These are phyloP conservation scores for Rhizophora mangle DNA, from an alignment of 345 rosid genomes.

Conservation along the genomic window DNA sequence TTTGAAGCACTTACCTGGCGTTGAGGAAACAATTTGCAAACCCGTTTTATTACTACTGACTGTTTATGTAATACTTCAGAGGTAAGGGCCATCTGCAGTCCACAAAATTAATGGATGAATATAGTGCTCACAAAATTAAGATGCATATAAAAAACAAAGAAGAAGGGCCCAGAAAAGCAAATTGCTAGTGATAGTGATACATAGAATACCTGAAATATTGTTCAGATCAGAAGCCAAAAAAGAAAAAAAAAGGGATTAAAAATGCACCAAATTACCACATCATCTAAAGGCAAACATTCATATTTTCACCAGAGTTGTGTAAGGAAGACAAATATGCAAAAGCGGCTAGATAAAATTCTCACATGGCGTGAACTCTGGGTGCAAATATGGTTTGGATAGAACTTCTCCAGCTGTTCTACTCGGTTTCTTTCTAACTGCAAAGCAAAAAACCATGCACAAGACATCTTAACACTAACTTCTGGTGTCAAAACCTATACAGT, in stretches of 20 bases:
- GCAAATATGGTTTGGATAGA: constrained; percentile 68
- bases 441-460: constrained; percentile 16
- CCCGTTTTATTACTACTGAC: constrained; percentile 77
- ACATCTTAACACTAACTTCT: background rate
- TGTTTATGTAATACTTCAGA: constrained; percentile 88
- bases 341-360: constrained; percentile 24
- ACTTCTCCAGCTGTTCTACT: constrained; percentile 67
- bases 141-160: background rate
- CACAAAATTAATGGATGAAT: constrained; percentile 8
- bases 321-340: background rate
- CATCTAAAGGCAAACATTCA: no score
- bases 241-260: no score
- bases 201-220: background rate
- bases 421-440: constrained; percentile 66
- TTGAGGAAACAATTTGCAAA: constrained; percentile 86
- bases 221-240: background rate
- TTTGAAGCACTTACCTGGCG: constrained; percentile 55
- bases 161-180: background rate
- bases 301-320: no score
- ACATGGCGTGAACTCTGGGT: constrained; percentile 81
- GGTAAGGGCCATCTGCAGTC: constrained; percentile 77
- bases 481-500: background rate
- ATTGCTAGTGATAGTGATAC: background rate
- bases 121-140: background rate
- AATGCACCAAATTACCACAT: no score